phyloP scores from a whole-genome alignment of 2,329 filamentous ascomycete species.

The Bipolaris victoriae region DNA sequence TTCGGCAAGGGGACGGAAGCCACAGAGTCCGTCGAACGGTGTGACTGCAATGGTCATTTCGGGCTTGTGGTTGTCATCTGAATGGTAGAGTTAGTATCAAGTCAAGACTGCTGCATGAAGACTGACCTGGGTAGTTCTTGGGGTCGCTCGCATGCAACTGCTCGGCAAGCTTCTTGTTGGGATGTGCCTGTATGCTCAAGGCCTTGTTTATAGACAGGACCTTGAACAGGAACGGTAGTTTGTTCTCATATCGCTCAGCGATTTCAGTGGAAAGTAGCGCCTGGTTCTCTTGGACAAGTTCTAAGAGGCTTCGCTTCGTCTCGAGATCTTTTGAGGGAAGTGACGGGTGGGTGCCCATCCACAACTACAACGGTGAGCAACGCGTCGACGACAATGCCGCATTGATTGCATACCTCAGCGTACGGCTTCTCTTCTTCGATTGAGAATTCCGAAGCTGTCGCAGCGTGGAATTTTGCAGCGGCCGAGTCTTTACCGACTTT shows the following conservation, averaged over 20 bases:
- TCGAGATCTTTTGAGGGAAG: slow-evolving; percentile 89
- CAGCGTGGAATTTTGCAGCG: slow-evolving; percentile 86
- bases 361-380: slow-evolving; percentile 67
- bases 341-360: slow-evolving; percentile 98
- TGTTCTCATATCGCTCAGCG: slow-evolving; percentile 74
- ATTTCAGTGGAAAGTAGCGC: slow-evolving; percentile 78
- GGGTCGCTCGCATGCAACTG: slow-evolving; percentile 83
- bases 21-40: slow-evolving; percentile 93
- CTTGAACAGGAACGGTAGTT: slow-evolving; percentile 96
- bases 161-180: slow-evolving; percentile 93
- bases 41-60: slow-evolving; percentile 99
- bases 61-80: slow-evolving; percentile 95
- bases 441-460: slow-evolving; percentile 77
- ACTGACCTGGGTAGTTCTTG: slow-evolving; percentile 78
- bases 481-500: slow-evolving; percentile 88
- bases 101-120: no score
- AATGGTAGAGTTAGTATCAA: not conserved
- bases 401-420: slow-evolving; percentile 70
- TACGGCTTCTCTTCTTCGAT: slow-evolving; percentile 91
- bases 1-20: slow-evolving; percentile 86
- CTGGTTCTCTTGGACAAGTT: slow-evolving; percentile 86
- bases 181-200: slow-evolving; percentile 94
- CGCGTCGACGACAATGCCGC: not conserved
- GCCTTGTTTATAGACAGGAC: slow-evolving; percentile 95
- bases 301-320: slow-evolving; percentile 84